These are phyloP conservation scores for Cladosporium sp. DNA, from an alignment of 2,329 filamentous ascomycete genomes.

Conservation along the genomic window DNA sequence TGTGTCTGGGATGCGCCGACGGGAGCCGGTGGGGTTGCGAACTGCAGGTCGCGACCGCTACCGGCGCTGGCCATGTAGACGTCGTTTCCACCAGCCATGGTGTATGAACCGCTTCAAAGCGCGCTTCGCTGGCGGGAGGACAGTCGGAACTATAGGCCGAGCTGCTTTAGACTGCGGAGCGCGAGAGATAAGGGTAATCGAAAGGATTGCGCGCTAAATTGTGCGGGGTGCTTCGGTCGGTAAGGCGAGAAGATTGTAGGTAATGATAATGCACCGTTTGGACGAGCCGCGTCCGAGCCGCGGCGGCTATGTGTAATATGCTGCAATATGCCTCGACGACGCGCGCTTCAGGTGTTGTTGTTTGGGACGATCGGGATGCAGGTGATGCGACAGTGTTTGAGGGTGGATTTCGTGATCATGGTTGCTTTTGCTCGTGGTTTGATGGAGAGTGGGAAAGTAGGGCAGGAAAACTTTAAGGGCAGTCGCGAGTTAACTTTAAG, in stretches of 20 bases:
- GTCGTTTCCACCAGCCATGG: slow-evolving; percentile 16
- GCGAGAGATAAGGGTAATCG: slow-evolving; percentile 10
- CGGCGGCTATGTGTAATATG: neutral
- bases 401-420: slow-evolving; percentile 25
- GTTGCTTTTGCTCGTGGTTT: slow-evolving; percentile 11
- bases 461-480: neutral
- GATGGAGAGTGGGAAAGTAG: slow-evolving; percentile 2
- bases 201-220: slow-evolving; percentile 7
- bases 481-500: neutral
- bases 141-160: slow-evolving; percentile 6
- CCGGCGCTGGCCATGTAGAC: slow-evolving; percentile 16
- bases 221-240: slow-evolving; percentile 4
- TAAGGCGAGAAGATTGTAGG: slow-evolving; percentile 5
- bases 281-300: slow-evolving; percentile 2
- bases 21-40: slow-evolving; percentile 7
- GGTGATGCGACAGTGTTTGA: slow-evolving; percentile 12
- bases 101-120: slow-evolving; percentile 24
- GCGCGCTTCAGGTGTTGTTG: slow-evolving; percentile 30
- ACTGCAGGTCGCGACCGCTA: slow-evolving; percentile 2
- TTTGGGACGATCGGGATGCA: slow-evolving; percentile 31
- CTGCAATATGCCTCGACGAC: neutral
- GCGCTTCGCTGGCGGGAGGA: slow-evolving; percentile 5
- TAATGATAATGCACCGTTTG: neutral
- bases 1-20: slow-evolving; percentile 2
- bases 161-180: slow-evolving; percentile 8